Base-by-base conservation (phyloP, 371 early-diverging fungal species). In the Haplosporangium sp. region DNA sequence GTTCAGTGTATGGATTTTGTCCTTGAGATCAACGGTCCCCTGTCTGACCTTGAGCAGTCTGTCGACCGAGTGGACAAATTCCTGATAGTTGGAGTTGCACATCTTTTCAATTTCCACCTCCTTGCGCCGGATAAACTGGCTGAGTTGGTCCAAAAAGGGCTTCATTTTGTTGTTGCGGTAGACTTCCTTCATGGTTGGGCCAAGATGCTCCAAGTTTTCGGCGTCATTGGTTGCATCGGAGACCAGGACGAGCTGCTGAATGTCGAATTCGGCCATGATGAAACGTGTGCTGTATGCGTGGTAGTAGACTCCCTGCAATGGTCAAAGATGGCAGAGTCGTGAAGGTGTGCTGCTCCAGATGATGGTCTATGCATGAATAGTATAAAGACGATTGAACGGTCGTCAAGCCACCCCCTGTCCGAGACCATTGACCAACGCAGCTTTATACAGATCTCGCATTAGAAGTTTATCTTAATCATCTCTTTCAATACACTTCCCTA, bases 91-190 rank as follows among this genome's bases (percentile, higher is more conserved):
- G 67, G 91, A 88, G 80, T 95, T 94, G 86, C 99, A 99, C 89
- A 99, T 93, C 73, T 93, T 91, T 84, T 98, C 97, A 71, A 99
- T 99, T 83, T 99, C 99, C n/a, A 88, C 87, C 76, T 98, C 98
- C 73, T 98, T 97, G 65, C 90, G 89, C 50, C 88, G 81, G 18
- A 95, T 92, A 64, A 97, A 93, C 55, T 85, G 53, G 56, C 88
- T 87, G 10, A 99, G 87, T 50, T 96, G 95, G 50, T 97, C 95
- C 14, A 94, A 81, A 73, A 98, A 97, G 20, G 92, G 89, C 51
- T 92, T 91, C 76, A 96, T 93, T 73, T 92, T 91, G 59, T 93
- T 92, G 62, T 93, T 86, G 54, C 94, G 91, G 67, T 95, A 92
- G 53, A 98, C 93, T 14, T 94, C 93, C 80, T 95, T 95, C 81